phyloP scores from a whole-genome alignment of 495 filamentous ascomycete genomes.

The Annulohypoxylon maeteangense region DNA sequence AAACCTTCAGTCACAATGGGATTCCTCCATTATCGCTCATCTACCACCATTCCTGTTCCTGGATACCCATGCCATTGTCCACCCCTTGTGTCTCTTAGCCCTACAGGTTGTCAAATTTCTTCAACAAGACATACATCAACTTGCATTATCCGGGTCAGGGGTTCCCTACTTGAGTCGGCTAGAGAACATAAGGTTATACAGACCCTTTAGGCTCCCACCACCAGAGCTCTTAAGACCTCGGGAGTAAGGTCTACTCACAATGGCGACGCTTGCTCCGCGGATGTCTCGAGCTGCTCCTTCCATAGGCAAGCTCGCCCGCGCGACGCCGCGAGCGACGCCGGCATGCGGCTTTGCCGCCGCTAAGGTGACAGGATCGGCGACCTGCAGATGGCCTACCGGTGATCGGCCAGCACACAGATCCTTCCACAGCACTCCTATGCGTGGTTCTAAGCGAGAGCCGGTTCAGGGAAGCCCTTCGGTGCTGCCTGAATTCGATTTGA shows the following conservation, averaged over 20 bases:
- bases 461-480: conserved; percentile 26
- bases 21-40: conserved; percentile 3
- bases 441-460: conserved; percentile 3
- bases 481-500: conserved; percentile 82
- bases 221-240: neutral
- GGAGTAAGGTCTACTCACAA: conserved; percentile 25
- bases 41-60: conserved; percentile 4
- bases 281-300: conserved; percentile 37
- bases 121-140: conserved; percentile 19
- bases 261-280: conserved; percentile 36
- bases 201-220: neutral
- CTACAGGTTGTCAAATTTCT: conserved; percentile 8
- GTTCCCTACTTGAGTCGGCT: neutral
- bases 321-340: conserved; percentile 23
- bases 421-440: conserved; percentile 21
- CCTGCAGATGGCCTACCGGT: conserved; percentile 10
- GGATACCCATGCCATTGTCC: conserved; percentile 2
- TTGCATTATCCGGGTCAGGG: conserved; percentile 4
- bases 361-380: conserved; percentile 14
- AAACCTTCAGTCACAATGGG: conserved; percentile 2
- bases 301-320: conserved; percentile 34
- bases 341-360: conserved; percentile 13
- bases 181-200: conserved; percentile 7
- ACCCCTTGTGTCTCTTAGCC: conserved; percentile 1
- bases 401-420: conserved; percentile 23